Base-by-base conservation (phyloP, 1,284 basidiomycete genomes). In the Sporisorium iseilematis-ciliati region DNA sequence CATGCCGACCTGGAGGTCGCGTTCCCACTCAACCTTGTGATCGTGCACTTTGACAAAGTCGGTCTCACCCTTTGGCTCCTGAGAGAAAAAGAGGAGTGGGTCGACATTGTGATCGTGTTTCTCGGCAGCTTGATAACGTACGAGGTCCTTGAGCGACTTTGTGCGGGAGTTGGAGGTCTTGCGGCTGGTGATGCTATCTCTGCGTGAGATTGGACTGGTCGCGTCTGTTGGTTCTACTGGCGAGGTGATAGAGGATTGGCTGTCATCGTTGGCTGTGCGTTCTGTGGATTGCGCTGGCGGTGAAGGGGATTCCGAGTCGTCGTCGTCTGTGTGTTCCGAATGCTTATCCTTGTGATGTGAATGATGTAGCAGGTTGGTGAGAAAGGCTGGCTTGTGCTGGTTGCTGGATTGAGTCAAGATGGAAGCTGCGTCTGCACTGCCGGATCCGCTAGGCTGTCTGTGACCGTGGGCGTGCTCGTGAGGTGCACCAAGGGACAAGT, bases 1-100 rank as follows among this genome's bases (percentile, higher is more conserved):
- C 21, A 84, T 59, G 3, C 79, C 80, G 5, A 76, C 69, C 21
- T 84, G 75, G 7, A 82, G 14, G 11, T 56, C 60, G 6, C 74
- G 70, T 14, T 81, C 77, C 77, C 80, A 84, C 45, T 73, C 63
- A 42, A 81, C 83, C 35, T 45, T 50, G 57, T 80, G 71, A 12
- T 76, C 68, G 5, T 62, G 18, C 5, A 83, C 73, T 12, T 63
- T 60, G 50, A 65, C 59, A 25, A 56, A 60, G 4, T 69, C 62
- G 45, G 75, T 75, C 41, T 75, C 61, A 18, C 81, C 81, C 26
- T 72, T 70, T 2, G 79, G 76, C 53, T 82, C 79, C 26, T 68
- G 69, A 14, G 54, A 48, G 46, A 74, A 77, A 52, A 62, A 68
- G 54, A 74, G 70, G 14, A 74, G 61, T 31, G 70, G 75, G 29